Base-by-base conservation (phyloP, 495 filamentous ascomycete genomes). In the Cairneyella variabilis region DNA sequence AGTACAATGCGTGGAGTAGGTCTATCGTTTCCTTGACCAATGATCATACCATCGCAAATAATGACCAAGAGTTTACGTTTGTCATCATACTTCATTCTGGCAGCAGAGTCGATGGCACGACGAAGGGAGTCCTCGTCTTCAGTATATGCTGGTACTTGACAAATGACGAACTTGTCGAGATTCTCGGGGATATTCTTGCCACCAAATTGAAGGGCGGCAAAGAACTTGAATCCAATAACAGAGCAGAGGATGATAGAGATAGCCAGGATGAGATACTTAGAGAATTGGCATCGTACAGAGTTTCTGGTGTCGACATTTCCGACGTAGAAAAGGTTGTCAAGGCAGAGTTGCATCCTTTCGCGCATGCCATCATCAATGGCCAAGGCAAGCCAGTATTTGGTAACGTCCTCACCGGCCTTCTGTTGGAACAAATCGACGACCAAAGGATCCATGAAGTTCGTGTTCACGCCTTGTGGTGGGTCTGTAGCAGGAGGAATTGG, bases 41-140 rank as follows among this genome's bases (percentile, higher is more conserved):
- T 92, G 71, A 99, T 97, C 92, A 99, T 97, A 73, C 93, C 93
- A 65, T 99, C 93, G 62, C 93, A 99, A 53, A 99, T 78, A 42
- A 99, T 78, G 53, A 96, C 84, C 42, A 99, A 74, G 10, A 99
- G 78, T 72, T 99, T 99, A 59, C 93, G 88, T 71, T 97, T 97
- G 70, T 99, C 91, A 63, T 99, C 93, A 67, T 99, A 99, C 49
- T 81, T 79, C 91, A 99, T 96, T 54, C 91, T 82, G 17, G 93
- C 91, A 57, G 90, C 88, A 1, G 93, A 97, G 68, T 99, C 93
- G 63, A 99, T 93, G 55, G 92, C 95, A 72, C 91, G 90, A 51
- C 93, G 88, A 10, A 99, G 77, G 26, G 92, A 96, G 1, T 99
- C 93, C 69, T 99, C 93, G 62, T 96, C 93, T 74, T 99, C 93